These are phyloP conservation scores for Neoboletus brunneissimus DNA, from an alignment of 768 basidiomycete genomes.

Conservation along the genomic window DNA sequence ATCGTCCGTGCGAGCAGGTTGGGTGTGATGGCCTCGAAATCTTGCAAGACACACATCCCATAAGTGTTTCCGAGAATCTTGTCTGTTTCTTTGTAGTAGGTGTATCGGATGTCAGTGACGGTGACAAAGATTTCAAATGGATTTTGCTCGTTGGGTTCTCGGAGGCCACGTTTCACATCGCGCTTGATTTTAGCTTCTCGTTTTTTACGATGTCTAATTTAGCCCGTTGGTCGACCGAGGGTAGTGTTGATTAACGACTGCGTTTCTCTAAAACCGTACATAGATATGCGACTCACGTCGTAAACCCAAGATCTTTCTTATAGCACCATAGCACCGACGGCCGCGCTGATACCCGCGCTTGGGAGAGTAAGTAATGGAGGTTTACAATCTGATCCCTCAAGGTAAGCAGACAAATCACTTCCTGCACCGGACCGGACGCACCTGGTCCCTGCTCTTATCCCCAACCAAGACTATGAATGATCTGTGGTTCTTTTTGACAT, in stretches of 20 bases:
- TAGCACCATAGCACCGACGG: constrained; percentile 98
- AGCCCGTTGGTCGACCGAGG: neutral
- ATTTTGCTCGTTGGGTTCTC: constrained; percentile 93
- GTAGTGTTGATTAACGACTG: neutral
- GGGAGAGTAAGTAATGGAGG: constrained; percentile 90
- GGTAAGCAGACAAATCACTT: neutral
- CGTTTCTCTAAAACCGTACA: neutral
- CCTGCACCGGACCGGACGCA: constrained; percentile 29
- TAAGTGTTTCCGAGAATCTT: constrained; percentile 97
- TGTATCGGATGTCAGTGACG: constrained; percentile 98
- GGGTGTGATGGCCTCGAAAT: constrained; percentile 97
- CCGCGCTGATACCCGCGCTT: constrained; percentile 83
- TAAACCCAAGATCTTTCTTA: constrained; percentile 97
- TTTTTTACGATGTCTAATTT: constrained; percentile 85
- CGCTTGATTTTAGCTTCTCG: constrained; percentile 95
- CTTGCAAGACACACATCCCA: constrained; percentile 95
- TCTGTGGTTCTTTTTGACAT: constrained; percentile 89
- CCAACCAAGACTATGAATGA: constrained; percentile 97
- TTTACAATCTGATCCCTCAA: constrained; percentile 70
- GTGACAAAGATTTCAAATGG: constrained; percentile 98
- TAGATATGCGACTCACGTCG: constrained; percentile 53
- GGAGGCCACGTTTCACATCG: constrained; percentile 90
- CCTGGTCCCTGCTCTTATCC: constrained; percentile 90
- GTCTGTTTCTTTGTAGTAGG: constrained; percentile 97
- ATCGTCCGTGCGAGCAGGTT: constrained; percentile 95